Percentiles rank a stretch among this genome's conserved stretches.
phyloP scores from a whole-genome alignment of 805 yeast genomes.

The Saturnispora hagleri region DNA sequence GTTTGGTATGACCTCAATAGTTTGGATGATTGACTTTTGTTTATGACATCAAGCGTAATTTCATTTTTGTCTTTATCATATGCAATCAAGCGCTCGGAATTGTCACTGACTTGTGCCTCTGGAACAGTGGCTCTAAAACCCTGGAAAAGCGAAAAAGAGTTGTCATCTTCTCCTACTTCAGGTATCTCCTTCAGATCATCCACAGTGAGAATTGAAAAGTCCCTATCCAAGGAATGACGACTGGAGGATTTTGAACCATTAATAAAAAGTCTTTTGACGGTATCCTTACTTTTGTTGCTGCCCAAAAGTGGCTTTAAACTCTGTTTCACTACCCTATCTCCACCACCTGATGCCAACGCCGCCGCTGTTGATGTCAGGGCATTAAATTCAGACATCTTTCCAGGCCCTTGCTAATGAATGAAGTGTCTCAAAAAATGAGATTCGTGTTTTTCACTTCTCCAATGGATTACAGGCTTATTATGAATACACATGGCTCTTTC shows the following conservation, averaged over 20 bases:
- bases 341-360: conserved; percentile 29
- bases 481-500: neutral
- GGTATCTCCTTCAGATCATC: conserved; percentile 52
- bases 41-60: conserved; percentile 33
- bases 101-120: conserved; percentile 34
- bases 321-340: conserved; percentile 8
- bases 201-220: conserved; percentile 48
- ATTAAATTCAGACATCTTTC: conserved; percentile 27
- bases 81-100: neutral
- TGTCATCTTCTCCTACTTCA: conserved; percentile 7
- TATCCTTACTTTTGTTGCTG: conserved; percentile 5
- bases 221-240: conserved; percentile 23
- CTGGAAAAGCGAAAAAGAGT: conserved; percentile 49
- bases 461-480: neutral
- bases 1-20: conserved; percentile 11
- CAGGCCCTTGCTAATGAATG: neutral
- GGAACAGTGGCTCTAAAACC: conserved; percentile 57
- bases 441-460: neutral
- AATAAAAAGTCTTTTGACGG: conserved; percentile 3
- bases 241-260: conserved; percentile 5
- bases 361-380: conserved; percentile 49
- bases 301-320: conserved; percentile 8
- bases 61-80: conserved; percentile 12
- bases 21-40: conserved; percentile 32
- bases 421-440: neutral